A percentile compares a stretch with the other conserved stretches of the same genome.
Conservation (phyloP, 768 basidiomycete genomes). For the Russula virescens region DNA sequence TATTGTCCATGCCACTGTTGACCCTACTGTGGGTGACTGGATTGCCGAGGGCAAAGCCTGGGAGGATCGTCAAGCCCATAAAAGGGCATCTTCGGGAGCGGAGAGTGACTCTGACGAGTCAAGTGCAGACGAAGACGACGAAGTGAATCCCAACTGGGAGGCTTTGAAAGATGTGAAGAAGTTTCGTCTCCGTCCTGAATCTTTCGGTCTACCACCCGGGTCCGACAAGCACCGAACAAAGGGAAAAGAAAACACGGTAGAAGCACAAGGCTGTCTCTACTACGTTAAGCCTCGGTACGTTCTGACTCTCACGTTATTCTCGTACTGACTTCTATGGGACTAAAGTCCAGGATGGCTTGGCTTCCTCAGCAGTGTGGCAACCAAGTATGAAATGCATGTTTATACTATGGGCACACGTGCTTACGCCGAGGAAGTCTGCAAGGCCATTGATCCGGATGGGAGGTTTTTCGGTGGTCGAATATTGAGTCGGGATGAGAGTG, state of each 20-base stretch:
- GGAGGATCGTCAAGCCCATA: slow-evolving; percentile 52
- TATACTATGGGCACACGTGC: slow-evolving; percentile 99
- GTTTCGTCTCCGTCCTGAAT: slow-evolving; percentile 83
- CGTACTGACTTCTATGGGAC: slow-evolving; percentile 11
- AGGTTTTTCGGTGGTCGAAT: slow-evolving; percentile 83
- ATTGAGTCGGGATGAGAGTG: slow-evolving; percentile 91
- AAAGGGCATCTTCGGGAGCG: slow-evolving; percentile 28
- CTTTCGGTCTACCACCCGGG: slow-evolving; percentile 42
- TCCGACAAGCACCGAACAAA: slow-evolving; percentile 40
- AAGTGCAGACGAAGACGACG: slow-evolving; percentile 31
- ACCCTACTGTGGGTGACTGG: slow-evolving; percentile 98
- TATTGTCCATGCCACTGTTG: slow-evolving; percentile 96
- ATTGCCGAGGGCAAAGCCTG: slow-evolving; percentile 78
- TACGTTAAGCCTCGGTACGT: slow-evolving; percentile 95
- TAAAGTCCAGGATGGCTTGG: slow-evolving; percentile 73
- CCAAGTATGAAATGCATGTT: slow-evolving; percentile 96
- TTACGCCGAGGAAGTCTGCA: slow-evolving; percentile 93
- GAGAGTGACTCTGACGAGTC: slow-evolving; percentile 39
- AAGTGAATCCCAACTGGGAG: slow-evolving; percentile 89
- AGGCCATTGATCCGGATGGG: slow-evolving; percentile 85
- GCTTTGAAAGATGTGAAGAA: slow-evolving; percentile 86
- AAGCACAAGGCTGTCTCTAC: slow-evolving; percentile 86
- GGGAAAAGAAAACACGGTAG: slow-evolving; percentile 59
- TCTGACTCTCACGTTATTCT: slow-evolving; percentile 1
- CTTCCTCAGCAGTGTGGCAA: slow-evolving; percentile 67